Base-by-base conservation (phyloP, 768 basidiomycete genomes). In the Clavaria fumosa region DNA sequence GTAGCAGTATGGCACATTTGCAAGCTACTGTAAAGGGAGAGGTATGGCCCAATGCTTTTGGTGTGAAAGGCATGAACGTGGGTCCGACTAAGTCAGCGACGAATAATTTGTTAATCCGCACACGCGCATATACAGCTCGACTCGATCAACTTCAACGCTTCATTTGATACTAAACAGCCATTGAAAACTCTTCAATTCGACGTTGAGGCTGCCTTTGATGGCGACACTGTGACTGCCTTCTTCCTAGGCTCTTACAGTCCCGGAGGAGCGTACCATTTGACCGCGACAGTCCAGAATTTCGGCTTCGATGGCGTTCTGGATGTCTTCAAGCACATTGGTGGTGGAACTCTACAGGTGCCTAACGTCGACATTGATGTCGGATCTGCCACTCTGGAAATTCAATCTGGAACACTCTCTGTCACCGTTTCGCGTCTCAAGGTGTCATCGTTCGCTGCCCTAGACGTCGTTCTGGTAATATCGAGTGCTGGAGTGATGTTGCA, bases 31-130 rank as follows among this genome's bases (percentile, higher is more conserved):
- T 38, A 38, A 4, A 15, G 5, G 35, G 35, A 10, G 34, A 24
- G 17, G 20, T 39, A 11, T 41, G 39, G 39, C 10, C 30, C 6
- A 21, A 37, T 37, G 39, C 34, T 9, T 41, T 41, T 34, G 39
- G 39, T 28, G 26, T 28, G 10, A 41, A 35, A 14, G 39, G 39
- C 15, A 14, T 41, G 11, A 18, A 7, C 18, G 39, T 40, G 28
- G 21, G 38, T 31, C 9, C 26, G 26, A 9, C 14, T 9, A 14
- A 28, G 14, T 9, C 9, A 9, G 26, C 26, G 26, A 28, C 9
- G 9, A 9, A 28, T 28, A 28, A 28, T 14, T 17, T 34, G 10
- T 6, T 38, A 7, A n/a, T 35, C 15, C 5, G 10, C 7, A 28
- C 14, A 9, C 14, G 9, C 14, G 9, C 9, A 14, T 9, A 14